Evolutionary conservation across 768 basidiomycete genomes (phyloP).

Genomic region (Dioszegia hungarica): DNA sequence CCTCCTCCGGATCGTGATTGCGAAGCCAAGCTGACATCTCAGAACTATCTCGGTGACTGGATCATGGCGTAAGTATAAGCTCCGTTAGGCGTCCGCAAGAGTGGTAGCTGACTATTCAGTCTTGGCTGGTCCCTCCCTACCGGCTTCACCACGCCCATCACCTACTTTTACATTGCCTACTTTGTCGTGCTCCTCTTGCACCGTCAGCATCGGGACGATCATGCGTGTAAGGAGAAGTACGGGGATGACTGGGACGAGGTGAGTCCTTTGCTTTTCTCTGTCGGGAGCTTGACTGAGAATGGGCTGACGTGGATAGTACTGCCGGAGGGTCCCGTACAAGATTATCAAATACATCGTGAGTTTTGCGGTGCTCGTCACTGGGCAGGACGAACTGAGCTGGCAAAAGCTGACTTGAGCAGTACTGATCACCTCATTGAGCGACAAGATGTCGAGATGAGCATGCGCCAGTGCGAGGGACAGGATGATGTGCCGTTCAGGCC

Average conservation of each 20-base stretch:
- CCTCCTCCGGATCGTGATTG: not conserved
- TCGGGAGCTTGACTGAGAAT: not conserved
- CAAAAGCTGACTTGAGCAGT: not conserved
- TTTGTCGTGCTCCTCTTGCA: conserved; percentile 85
- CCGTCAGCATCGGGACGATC: conserved; percentile 84
- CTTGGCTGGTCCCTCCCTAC: conserved; percentile 89
- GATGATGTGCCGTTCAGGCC: too few species aligned
- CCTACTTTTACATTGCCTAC: conserved; percentile 90
- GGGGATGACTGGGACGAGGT: conserved; percentile 82
- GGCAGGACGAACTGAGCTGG: not conserved
- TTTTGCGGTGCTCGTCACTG: not conserved
- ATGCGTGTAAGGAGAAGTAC: conserved; percentile 87
- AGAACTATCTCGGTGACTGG: conserved; percentile 51
- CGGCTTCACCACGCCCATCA: conserved; percentile 83
- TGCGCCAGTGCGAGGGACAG: too few species aligned
- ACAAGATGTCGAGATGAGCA: too few species aligned
- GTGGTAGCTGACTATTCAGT: conserved; percentile 10
- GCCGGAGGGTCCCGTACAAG: conserved; percentile 72
- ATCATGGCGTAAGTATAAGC: conserved; percentile 48
- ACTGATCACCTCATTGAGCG: too few species aligned
- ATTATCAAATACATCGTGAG: conserved; percentile 67
- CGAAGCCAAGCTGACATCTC: not conserved
- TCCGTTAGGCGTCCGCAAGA: not conserved
- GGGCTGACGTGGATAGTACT: conserved; percentile 56
- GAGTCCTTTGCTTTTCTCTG: not conserved